phyloP scores from a whole-genome alignment of 169 alveolate genomes.

The Eimeria necatrix region DNA sequence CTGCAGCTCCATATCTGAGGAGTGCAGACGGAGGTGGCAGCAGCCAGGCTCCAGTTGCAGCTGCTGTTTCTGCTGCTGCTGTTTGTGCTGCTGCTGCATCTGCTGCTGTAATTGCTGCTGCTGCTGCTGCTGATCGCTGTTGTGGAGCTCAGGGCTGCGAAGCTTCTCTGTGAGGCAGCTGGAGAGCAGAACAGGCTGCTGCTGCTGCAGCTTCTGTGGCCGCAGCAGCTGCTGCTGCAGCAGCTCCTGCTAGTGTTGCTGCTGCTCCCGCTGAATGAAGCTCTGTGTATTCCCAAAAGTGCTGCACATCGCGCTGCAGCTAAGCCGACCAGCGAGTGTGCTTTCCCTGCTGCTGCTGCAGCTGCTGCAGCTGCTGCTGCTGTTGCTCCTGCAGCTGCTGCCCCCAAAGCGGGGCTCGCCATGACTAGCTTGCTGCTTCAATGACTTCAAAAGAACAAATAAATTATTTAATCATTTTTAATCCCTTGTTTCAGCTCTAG shows the following conservation, averaged over 20 bases:
- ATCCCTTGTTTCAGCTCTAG: no score
- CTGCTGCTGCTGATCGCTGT: neutral
- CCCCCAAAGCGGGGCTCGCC: neutral
- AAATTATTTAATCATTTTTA: no score
- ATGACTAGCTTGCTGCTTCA: neutral
- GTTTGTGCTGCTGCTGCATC: no score
- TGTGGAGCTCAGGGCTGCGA: neutral
- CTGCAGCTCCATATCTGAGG: constrained; percentile 2
- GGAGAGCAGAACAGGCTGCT: neutral
- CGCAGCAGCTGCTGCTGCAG: constrained; percentile 12
- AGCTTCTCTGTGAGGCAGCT: neutral
- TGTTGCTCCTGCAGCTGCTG: neutral
- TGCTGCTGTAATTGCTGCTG: neutral
- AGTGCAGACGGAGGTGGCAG: neutral
- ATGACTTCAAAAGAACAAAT: no score
- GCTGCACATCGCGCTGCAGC: no score
- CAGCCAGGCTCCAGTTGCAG: neutral
- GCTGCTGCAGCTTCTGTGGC: neutral
- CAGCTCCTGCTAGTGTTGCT: constrained; percentile 4
- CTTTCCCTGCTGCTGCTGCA: no score
- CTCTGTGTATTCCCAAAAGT: no score
- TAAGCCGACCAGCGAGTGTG: no score
- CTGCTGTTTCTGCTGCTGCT: constrained; percentile 15
- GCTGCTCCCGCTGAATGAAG: neutral
- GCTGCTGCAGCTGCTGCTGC: no score